These are phyloP conservation scores for Castanospermum australe DNA, from an alignment of 306 rosid genomes.

Conservation along the genomic window DNA sequence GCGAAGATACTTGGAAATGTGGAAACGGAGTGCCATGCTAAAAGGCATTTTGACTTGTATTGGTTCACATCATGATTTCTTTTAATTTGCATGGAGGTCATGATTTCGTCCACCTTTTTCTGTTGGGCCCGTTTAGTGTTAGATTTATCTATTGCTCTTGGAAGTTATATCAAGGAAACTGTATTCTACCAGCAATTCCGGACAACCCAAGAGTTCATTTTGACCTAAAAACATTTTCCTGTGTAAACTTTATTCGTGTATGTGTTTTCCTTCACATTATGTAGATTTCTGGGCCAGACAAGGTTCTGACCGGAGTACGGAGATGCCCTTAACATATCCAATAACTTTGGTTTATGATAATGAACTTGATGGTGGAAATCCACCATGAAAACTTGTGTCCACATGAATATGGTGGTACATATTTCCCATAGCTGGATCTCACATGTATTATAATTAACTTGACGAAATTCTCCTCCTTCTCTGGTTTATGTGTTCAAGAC, in stretches of 20 bases:
- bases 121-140: conserved; percentile 32
- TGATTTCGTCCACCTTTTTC: conserved; percentile 39
- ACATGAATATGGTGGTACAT: conserved; percentile 34
- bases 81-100: conserved; percentile 30
- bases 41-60: conserved; percentile 41
- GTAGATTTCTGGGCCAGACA: conserved; percentile 50
- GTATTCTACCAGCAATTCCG: conserved; percentile 43
- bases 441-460: conserved; percentile 18
- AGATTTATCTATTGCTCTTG: conserved; percentile 44
- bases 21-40: conserved; percentile 26
- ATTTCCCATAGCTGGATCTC: conserved; percentile 54
- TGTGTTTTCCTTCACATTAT: conserved; percentile 21
- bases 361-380: conserved; percentile 30
- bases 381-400: conserved; percentile 23
- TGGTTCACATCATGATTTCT: conserved; percentile 13
- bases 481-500: neutral
- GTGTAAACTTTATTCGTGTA: conserved; percentile 8
- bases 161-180: conserved; percentile 37
- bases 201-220: conserved; percentile 38
- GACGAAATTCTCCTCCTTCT: conserved; percentile 21
- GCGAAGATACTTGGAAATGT: conserved; percentile 35
- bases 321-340: conserved; percentile 22
- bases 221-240: conserved; percentile 31
- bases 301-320: too few relatives aligned
- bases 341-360: conserved; percentile 21